Evolutionary conservation across 2,329 filamentous ascomycete species (phyloP).

Genomic region (Fusarium lateritium): DNA sequence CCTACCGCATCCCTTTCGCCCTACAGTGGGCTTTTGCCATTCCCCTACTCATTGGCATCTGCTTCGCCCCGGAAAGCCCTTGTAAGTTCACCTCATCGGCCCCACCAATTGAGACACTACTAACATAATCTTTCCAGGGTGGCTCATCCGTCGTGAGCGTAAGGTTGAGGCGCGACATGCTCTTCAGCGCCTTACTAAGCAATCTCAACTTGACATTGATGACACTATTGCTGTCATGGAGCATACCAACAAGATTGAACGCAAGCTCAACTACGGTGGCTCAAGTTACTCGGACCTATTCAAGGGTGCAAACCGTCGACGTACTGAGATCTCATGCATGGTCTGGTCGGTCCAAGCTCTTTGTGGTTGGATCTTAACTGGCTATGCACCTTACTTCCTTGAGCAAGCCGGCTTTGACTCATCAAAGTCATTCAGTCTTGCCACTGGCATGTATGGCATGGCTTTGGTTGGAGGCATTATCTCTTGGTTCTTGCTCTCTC

Average conservation of each 20-base stretch:
- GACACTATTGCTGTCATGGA: constrained; percentile 60
- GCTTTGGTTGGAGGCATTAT: constrained; percentile 58
- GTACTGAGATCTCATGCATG: constrained; percentile 49
- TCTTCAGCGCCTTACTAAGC: constrained; percentile 50
- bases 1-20: constrained; percentile 54
- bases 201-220: constrained; percentile 55
- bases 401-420: constrained; percentile 58
- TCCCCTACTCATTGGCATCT: constrained; percentile 53
- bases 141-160: constrained; percentile 56
- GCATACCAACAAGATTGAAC: constrained; percentile 60
- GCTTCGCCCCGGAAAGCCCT: constrained; percentile 58
- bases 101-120: neutral
- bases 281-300: constrained; percentile 40
- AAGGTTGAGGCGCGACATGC: constrained; percentile 52
- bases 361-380: constrained; percentile 39
- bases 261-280: constrained; percentile 54
- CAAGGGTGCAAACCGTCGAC: constrained; percentile 44
- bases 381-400: constrained; percentile 57
- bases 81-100: neutral
- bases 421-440: constrained; percentile 56
- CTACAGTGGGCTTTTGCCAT: constrained; percentile 59
- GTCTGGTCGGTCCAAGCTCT: constrained; percentile 46
- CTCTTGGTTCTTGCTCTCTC: constrained; percentile 57
- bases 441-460: constrained; percentile 56
- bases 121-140: constrained; percentile 38